Evolutionary conservation across 805 yeast genomes (phyloP).

Genomic region (Candida palmyrensis): DNA sequence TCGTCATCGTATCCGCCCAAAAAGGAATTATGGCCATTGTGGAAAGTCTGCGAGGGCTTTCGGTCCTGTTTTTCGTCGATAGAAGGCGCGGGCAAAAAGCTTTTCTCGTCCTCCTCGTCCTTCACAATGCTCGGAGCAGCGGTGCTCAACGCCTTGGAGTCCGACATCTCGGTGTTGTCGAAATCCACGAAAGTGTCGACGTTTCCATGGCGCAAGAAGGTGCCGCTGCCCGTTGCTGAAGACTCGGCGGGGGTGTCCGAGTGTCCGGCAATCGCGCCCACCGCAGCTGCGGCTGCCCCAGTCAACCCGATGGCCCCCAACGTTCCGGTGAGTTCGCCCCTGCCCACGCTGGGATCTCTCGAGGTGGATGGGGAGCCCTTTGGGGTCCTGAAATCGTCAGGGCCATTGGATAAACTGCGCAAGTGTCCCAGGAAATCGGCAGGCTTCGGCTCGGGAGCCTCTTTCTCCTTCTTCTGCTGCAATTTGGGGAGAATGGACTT

Average conservation of each 20-base stretch:
- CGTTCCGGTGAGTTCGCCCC: slow-evolving; percentile 3
- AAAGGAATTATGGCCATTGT: slow-evolving; percentile 10
- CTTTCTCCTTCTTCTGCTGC: background rate
- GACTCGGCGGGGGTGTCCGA: slow-evolving; percentile 3
- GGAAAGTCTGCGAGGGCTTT: slow-evolving; percentile 5
- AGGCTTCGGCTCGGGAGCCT: background rate
- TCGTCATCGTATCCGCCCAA: slow-evolving; percentile 27
- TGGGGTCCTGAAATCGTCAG: slow-evolving; percentile 26
- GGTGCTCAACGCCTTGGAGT: slow-evolving; percentile 1
- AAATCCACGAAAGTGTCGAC: slow-evolving; percentile 5
- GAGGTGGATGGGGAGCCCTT: slow-evolving; percentile 21
- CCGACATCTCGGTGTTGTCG: background rate
- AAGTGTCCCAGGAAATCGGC: slow-evolving; percentile 20
- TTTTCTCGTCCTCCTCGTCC: background rate
- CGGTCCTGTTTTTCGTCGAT: slow-evolving; percentile 1
- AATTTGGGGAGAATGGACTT: slow-evolving; percentile 1
- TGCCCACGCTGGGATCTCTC: background rate
- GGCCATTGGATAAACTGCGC: slow-evolving; percentile 32
- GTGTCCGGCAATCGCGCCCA: slow-evolving; percentile 14
- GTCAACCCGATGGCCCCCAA: slow-evolving; percentile 5
- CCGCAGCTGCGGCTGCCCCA: slow-evolving; percentile 6
- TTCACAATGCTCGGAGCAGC: background rate
- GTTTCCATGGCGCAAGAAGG: slow-evolving; percentile 10
- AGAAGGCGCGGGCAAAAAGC: slow-evolving; percentile 3
- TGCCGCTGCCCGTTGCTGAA: slow-evolving; percentile 15